Evolutionary conservation across 1,284 basidiomycete species (phyloP), one percentile per base, ranked within the genome.

Genomic region (Melampsora americana): DNA sequence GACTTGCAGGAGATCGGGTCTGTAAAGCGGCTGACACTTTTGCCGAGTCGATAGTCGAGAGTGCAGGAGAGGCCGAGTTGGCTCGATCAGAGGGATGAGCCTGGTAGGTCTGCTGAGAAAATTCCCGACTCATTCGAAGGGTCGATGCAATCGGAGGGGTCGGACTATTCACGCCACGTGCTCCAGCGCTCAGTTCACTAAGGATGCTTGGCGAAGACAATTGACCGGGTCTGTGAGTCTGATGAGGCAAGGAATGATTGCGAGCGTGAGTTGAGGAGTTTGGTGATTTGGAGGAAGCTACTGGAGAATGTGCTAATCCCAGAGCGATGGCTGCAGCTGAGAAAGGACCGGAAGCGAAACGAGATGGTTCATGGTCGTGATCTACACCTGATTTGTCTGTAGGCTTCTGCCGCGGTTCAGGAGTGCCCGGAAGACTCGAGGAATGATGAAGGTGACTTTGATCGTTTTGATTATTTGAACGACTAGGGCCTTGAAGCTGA

Each of bases 241-340:
- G 61, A 50, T 66, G 62, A 23, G 30, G 28, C 23, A 61, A 3
- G 6, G n/a, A 61, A 14, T 28, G 60, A 62, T 18, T 66, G 11
- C 32, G 64, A 73, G 44, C 23, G 23, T 53, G 18, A 32, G 5
- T 28, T 28, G 46, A 5, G 4, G 42, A 23, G 42, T 2, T 4
- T 2, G 39, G 4, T 20, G 42, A 42, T 50, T 67, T 67, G 30
- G 71, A 39, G 20, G 71, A 28, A 18, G 60, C 39, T 18, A 48
- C 30, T 30, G 59, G 35, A 62, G 69, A 50, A 39, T 46, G 60
- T n/a, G 71, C 53, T 18, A 73, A 32, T 23, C 71, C 71, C 30
- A 73, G 35, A n/a, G 71, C 71, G 5, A 77, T 66, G n/a, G 69
- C 59, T 23, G 69, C 70, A 30, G 67, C 74, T 35, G 78, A 74